Evolutionary conservation across 257 asterid genomes (phyloP).

Genomic region (Leptodermis oblonga): DNA sequence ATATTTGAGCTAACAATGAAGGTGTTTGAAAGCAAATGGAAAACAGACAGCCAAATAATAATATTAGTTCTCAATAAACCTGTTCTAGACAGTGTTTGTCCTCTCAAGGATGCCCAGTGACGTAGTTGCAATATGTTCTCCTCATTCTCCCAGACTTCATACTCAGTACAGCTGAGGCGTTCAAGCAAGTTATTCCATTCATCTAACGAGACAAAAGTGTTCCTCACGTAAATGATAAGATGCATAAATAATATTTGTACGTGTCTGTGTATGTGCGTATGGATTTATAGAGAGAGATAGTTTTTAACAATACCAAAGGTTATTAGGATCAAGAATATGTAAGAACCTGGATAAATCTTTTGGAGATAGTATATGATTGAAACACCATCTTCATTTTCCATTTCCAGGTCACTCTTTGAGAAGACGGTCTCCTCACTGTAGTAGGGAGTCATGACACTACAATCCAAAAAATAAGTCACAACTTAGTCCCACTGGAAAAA

Average conservation of each 20-base stretch:
- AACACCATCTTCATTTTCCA: constrained; percentile 97
- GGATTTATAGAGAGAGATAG: neutral
- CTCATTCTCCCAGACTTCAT: constrained; percentile 76
- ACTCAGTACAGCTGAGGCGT: constrained; percentile 75
- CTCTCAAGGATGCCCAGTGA: constrained; percentile 99
- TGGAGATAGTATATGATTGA: constrained; percentile 86
- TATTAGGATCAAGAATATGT: neutral
- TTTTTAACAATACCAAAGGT: constrained; percentile 7
- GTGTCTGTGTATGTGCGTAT: neutral
- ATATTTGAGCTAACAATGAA: constrained; percentile 1
- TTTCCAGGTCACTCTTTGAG: constrained; percentile 92
- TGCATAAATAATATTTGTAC: constrained; percentile 1
- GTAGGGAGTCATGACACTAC: constrained; percentile 95
- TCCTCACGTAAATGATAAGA: constrained; percentile 11
- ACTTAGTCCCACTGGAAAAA: neutral
- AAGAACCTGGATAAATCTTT: constrained; percentile 86
- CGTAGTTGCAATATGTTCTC: constrained; percentile 87
- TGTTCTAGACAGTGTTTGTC: constrained; percentile 96
- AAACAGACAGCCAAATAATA: constrained; percentile 3
- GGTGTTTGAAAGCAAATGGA: neutral
- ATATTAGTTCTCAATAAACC: constrained; percentile 32
- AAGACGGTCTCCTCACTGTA: constrained; percentile 96
- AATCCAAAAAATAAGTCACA: constrained; percentile 30
- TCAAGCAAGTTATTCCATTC: constrained; percentile 95
- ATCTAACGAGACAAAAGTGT: constrained; percentile 44